phyloP scores from a whole-genome alignment of 345 rosid species.

The Ricinus communis region DNA sequence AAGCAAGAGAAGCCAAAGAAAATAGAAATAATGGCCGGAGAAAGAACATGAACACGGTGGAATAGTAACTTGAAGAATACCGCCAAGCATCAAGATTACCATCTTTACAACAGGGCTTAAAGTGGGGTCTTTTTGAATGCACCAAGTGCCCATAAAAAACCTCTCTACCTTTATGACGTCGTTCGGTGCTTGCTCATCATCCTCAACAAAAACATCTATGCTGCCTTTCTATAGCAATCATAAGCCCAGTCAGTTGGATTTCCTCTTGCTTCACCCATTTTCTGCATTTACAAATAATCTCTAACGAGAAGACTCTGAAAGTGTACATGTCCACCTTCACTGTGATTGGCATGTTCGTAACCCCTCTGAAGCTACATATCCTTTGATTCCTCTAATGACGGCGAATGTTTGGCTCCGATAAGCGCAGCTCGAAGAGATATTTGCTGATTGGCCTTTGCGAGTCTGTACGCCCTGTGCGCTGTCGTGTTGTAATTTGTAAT shows the following conservation, averaged over 20 bases:
- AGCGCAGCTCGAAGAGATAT: conserved; percentile 50
- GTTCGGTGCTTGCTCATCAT: not conserved
- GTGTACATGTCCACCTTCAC: conserved; percentile 14
- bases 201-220: not conserved
- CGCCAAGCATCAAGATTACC: conserved; percentile 18
- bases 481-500: no score
- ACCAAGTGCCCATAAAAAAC: conserved; percentile 19
- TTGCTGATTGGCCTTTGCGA: conserved; percentile 40
- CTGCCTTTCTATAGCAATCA: conserved; percentile 1
- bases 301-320: conserved; percentile 14
- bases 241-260: conserved; percentile 18
- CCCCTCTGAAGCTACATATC: conserved; percentile 18
- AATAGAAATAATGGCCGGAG: not conserved
- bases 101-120: conserved; percentile 11
- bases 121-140: conserved; percentile 21
- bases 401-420: not conserved
- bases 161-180: not conserved
- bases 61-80: not conserved
- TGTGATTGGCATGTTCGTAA: conserved; percentile 1
- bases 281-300: conserved; percentile 15
- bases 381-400: conserved; percentile 14
- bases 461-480: conserved; percentile 10
- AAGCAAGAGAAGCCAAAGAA: no score
- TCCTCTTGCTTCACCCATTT: not conserved
- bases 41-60: conserved; percentile 7